Percentiles rank a stretch among this genome's conserved stretches.
Evolutionary conservation across 257 asterid species (phyloP).

Genomic region (Capsicum pubescens): DNA sequence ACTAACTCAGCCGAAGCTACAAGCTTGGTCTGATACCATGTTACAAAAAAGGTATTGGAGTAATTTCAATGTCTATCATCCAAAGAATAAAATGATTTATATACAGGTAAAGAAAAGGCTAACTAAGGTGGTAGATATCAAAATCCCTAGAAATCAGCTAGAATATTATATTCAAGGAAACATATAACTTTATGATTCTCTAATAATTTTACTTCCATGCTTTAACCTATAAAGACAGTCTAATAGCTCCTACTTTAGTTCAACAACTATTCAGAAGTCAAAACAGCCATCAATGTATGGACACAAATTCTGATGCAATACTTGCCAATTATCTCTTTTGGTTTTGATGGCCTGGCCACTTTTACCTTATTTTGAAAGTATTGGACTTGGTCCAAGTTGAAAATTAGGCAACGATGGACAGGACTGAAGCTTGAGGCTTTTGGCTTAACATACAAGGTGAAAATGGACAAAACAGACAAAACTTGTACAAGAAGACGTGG

Average conservation of each 20-base stretch:
- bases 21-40: no score
- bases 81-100: no score
- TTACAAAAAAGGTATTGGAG: no score
- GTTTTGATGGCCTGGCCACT: background rate
- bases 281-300: background rate
- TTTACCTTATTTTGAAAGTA: background rate
- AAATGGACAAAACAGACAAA: background rate
- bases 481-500: background rate
- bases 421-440: background rate
- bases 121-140: no score
- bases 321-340: background rate
- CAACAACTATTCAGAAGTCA: background rate
- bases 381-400: background rate
- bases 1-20: no score
- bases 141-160: no score
- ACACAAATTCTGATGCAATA: background rate
- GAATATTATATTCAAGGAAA: no score
- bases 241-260: background rate
- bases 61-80: no score
- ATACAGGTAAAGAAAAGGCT: no score
- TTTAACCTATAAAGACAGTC: conserved; percentile 1
- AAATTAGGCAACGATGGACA: background rate
- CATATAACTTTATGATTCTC: no score
- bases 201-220: background rate
- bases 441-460: conserved; percentile 5